Base-by-base conservation (phyloP, 352 stramenopile species). In the Pythium folliculosum region DNA sequence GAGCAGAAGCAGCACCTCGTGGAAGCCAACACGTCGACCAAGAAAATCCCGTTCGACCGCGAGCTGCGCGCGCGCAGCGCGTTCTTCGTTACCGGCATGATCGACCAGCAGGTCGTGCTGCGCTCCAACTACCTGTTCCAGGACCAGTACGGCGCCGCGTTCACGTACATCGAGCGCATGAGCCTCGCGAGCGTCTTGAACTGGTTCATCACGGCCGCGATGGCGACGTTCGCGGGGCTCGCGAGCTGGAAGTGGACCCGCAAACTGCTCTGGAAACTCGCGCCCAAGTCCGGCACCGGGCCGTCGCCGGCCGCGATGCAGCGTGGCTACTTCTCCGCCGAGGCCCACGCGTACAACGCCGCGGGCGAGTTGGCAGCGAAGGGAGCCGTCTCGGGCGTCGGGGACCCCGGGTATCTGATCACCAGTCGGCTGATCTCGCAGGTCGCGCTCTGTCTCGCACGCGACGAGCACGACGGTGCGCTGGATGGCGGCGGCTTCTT, bases 91-190 rank as follows among this genome's bases (percentile, higher is more conserved):
- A 30, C 44, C 19, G 44, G 44, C n/a, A 50, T 63, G 19, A 78
- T 85, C 45, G 95, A 98, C 71, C 69, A 77, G 19, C 73, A 78
- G 10, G 71, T 90, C 27, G 88, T 97, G 5, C 65, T 80, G 21
- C 77, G 80, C 19, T 81, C 60, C 61, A 90, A 89, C 70, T 80
- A 76, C 40, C 49, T 90, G 9, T 71, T 88, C 16, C 53, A 75
- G 13, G 66, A 81, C 19, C 60, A 70, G 2, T 90, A 92, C 67
- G 77, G 78, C 5, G 52, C 54, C 17, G 30, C 49, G 16, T 81
- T 91, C 37, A 65, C 69, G 13, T 92, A 87, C 71, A 60, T 67
- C 49, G 79, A 92, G 52, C 71, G 79, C 49, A 70, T 84, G 32
- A 65, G 59, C 4, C 58, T 80, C 0, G 71, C 72, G n/a, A 68